A percentile compares a stretch with the other conserved stretches of the same genome.
phyloP scores from a whole-genome alignment of 306 rosid genomes.

The Benincasa hispida region DNA sequence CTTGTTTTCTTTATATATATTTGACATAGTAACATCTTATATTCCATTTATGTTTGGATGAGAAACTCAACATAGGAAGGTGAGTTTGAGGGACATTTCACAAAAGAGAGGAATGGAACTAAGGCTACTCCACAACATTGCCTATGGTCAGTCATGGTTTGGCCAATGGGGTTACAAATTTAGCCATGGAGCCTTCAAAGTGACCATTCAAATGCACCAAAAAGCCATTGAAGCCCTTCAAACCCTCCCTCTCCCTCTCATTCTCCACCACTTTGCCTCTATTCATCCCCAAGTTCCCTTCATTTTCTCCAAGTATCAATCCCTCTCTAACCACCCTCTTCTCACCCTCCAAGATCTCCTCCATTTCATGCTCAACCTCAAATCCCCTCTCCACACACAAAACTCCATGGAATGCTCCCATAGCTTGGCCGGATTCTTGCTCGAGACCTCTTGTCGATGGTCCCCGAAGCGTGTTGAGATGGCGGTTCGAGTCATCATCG shows the following conservation, averaged over 20 bases:
- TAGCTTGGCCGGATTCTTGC: constrained; percentile 13
- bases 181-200: constrained; percentile 36
- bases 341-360: constrained; percentile 54
- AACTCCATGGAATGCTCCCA: constrained; percentile 13
- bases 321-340: constrained; percentile 60
- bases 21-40: not conserved
- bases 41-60: not conserved
- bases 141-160: constrained; percentile 63
- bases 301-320: constrained; percentile 55
- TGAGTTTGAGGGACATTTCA: constrained; percentile 54
- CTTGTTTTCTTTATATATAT: not conserved
- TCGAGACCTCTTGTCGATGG: constrained; percentile 63
- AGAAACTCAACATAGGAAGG: constrained; percentile 30
- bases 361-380: constrained; percentile 63
- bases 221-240: not conserved
- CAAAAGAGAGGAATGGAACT: constrained; percentile 67
- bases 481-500: not conserved
- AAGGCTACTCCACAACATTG: constrained; percentile 55
- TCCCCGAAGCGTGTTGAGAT: constrained; percentile 19
- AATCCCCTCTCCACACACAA: constrained; percentile 43
- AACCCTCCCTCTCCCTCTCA: not conserved
- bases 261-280: constrained; percentile 31
- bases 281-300: constrained; percentile 36
- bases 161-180: constrained; percentile 80
- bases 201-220: not conserved